Conservation (phyloP, 352 stramenopile genomes). For the Phytopythium vexans region DNA sequence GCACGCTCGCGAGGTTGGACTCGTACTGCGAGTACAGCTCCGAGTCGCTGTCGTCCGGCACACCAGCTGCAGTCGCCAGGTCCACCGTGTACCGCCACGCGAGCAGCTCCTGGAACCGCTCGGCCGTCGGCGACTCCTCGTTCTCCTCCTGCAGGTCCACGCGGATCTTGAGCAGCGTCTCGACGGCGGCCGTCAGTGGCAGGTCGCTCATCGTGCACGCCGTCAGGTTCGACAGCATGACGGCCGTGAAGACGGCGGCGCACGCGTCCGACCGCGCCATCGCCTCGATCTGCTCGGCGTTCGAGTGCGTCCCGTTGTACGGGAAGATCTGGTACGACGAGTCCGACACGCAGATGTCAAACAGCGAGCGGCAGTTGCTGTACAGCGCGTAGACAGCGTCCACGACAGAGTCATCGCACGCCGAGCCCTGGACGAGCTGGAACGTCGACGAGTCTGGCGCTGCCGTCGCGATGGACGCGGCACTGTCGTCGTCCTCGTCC, state of each 20-base stretch:
- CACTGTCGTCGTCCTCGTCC: slow-evolving; percentile 6
- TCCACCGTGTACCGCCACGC: slow-evolving; percentile 51
- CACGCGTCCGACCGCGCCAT: slow-evolving; percentile 50
- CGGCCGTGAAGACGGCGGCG: slow-evolving; percentile 52
- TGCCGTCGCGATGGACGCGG: slow-evolving; percentile 24
- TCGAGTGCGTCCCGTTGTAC: slow-evolving; percentile 44
- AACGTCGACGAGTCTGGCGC: slow-evolving; percentile 45
- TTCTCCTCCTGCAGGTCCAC: slow-evolving; percentile 26
- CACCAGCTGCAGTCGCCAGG: slow-evolving; percentile 26
- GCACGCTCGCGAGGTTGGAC: slow-evolving; percentile 23
- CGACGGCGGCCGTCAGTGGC: slow-evolving; percentile 39
- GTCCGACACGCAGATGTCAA: slow-evolving; percentile 49
- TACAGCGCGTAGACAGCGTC: slow-evolving; percentile 53
- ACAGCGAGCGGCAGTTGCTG: slow-evolving; percentile 48
- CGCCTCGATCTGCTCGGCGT: slow-evolving; percentile 36
- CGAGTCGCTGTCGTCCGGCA: slow-evolving; percentile 40
- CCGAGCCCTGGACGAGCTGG: slow-evolving; percentile 28
- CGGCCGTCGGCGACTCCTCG: slow-evolving; percentile 18
- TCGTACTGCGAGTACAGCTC: slow-evolving; percentile 45
- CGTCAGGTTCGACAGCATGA: slow-evolving; percentile 41
- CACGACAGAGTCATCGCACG: slow-evolving; percentile 35
- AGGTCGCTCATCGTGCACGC: slow-evolving; percentile 51
- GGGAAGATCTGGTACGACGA: slow-evolving; percentile 66
- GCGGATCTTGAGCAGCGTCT: slow-evolving; percentile 64
- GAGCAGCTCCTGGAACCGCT: slow-evolving; percentile 38